Base-by-base conservation (phyloP, 2,329 filamentous ascomycete species). In the Anthostomella pinea region DNA sequence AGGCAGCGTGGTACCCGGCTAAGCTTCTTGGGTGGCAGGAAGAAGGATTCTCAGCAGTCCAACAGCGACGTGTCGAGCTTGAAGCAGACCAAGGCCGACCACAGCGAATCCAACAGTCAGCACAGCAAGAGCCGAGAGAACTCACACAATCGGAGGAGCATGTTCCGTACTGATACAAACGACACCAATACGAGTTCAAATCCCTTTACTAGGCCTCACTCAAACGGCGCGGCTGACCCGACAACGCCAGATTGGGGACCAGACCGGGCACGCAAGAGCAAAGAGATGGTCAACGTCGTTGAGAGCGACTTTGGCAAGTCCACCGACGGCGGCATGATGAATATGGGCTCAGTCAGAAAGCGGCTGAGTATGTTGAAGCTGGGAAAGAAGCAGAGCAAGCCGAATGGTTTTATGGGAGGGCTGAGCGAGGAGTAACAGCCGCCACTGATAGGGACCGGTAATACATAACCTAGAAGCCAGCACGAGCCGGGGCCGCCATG, bases 321-420 rank as follows among this genome's bases (percentile, higher is more conserved):
- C 9, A 58, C 55, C 27, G 69, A 63, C 23, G 56, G 60, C 18
- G 61, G 65, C 4, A 55, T 67, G 23, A 58, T 63, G 38, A 72
- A 72, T 54, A 75, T 76, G 34, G 77, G 76, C 22, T 84, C 81
- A 39, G 77, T 94, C 48, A 80, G 83, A 64, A 91, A 88, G 67
- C 69, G 88, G 54, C 70, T 94, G 48, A 93, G 86, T 59, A 69
- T 89, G 53, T 69, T 94, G 54, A 86, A 84, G 59, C 72, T 89
- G 33, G 82, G 84, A 19, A 83, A 81, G 59, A 87, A 85, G 66
- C 68, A 68, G 29, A 79, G 75, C 56, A 82, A 79, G 59, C 66
- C 61, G 31, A 69, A 61, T 43, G 69, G 62, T 18, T 55, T 65
- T 42, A 77, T 78, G 74, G 68, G 67, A 35, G 73, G 72, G 46